Conservation (phyloP, 768 basidiomycete genomes). For the Nidula microcarpa region DNA sequence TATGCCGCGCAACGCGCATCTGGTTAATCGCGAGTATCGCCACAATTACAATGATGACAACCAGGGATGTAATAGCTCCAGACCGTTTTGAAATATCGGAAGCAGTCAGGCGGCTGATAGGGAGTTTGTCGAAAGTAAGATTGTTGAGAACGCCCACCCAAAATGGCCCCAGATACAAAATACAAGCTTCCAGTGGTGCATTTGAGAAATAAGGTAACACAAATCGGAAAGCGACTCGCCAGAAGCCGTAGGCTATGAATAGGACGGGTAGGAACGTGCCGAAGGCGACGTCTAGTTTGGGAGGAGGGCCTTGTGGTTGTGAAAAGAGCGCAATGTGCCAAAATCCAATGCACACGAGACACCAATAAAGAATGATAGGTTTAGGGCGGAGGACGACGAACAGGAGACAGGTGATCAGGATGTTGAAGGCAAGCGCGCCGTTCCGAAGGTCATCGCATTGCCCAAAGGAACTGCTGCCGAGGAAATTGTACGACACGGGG, state of each 20-base stretch:
- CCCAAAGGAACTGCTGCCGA: constrained; percentile 39
- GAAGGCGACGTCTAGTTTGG: constrained; percentile 70
- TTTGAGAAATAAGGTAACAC: constrained; percentile 66
- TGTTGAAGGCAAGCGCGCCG: constrained; percentile 69
- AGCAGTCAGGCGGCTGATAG: constrained; percentile 71
- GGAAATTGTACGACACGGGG: constrained; percentile 66
- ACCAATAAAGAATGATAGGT: constrained; percentile 69
- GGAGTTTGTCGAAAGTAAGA: constrained; percentile 66
- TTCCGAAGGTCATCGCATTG: constrained; percentile 73
- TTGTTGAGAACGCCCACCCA: constrained; percentile 80
- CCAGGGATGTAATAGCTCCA: constrained; percentile 65
- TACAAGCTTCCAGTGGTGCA: constrained; percentile 66
- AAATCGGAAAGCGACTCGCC: constrained; percentile 73
- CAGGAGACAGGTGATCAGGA: constrained; percentile 60
- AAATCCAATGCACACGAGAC: constrained; percentile 77
- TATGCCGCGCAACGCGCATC: constrained; percentile 77
- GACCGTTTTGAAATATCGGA: constrained; percentile 62
- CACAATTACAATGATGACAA: constrained; percentile 65
- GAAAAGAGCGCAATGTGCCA: constrained; percentile 85
- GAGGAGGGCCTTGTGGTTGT: constrained; percentile 64
- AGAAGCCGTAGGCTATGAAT: constrained; percentile 77
- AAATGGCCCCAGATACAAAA: constrained; percentile 74
- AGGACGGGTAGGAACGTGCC: constrained; percentile 73
- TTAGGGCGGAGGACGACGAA: constrained; percentile 73
- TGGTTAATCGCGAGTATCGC: constrained; percentile 67